Percentiles rank a stretch among this genome's conserved stretches.
phyloP scores from a whole-genome alignment of 179 eudicot species.

The Corrigiola litoralis region DNA sequence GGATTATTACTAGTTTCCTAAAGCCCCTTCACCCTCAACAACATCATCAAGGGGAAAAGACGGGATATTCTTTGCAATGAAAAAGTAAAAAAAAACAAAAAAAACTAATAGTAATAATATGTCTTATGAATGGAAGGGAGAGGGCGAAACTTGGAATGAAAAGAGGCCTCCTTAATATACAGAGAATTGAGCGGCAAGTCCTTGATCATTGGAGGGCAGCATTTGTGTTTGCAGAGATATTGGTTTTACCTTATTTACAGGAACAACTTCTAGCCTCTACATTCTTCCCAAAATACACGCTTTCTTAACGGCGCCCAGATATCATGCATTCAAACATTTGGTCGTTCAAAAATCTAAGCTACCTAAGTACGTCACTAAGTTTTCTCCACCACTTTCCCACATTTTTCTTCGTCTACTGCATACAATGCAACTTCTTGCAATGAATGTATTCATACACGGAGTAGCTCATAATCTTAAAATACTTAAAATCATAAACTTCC shows the following conservation, averaged over 20 bases:
- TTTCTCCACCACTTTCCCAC: too few relatives aligned
- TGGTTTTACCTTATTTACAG: constrained; percentile 12
- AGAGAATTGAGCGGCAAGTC: neutral
- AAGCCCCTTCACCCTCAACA: constrained; percentile 9
- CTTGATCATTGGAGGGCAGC: constrained; percentile 16
- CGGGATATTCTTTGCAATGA: constrained; percentile 6
- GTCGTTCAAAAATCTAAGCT: too few relatives aligned
- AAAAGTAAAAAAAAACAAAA: neutral
- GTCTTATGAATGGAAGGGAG: constrained; percentile 17
- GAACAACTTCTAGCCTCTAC: constrained; percentile 4
- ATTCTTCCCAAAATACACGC: neutral
- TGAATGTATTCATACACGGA: too few relatives aligned
- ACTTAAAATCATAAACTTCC: too few relatives aligned
- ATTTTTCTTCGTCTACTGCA: too few relatives aligned
- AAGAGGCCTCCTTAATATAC: constrained; percentile 12
- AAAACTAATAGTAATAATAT: too few relatives aligned
- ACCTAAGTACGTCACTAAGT: too few relatives aligned
- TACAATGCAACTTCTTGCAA: too few relatives aligned
- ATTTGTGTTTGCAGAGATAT: neutral
- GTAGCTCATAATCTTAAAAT: too few relatives aligned
- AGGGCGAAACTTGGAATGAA: constrained; percentile 14
- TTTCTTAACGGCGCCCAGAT: too few relatives aligned
- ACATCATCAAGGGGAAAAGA: constrained; percentile 9
- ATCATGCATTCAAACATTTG: neutral
- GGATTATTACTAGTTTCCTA: neutral